Percentiles rank a stretch among this genome's conserved stretches.
Evolutionary conservation across 208 protist genomes (phyloP).

Genomic region (Jaenimonas drosophilae): DNA sequence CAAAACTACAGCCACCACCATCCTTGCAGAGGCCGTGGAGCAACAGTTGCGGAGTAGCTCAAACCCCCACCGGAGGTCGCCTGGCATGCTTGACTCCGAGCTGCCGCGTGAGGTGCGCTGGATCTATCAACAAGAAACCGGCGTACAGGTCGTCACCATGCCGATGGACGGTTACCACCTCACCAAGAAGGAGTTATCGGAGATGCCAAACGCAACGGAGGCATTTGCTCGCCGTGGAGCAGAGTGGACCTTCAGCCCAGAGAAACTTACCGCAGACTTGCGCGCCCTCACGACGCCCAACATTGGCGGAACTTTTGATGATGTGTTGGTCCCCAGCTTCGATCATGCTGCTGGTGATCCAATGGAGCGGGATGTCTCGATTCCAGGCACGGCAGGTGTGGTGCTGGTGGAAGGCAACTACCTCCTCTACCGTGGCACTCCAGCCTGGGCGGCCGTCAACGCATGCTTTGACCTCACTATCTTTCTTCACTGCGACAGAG

Average conservation of each 20-base stretch:
- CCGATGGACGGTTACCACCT: constrained; percentile 82
- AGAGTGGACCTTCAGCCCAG: constrained; percentile 75
- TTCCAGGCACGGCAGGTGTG: constrained; percentile 28
- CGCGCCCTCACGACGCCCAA: constrained; percentile 8
- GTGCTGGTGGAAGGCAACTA: constrained; percentile 79
- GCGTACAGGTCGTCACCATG: constrained; percentile 53
- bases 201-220: constrained; percentile 43
- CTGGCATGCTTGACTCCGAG: constrained; percentile 2
- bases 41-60: constrained; percentile 4
- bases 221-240: constrained; percentile 52
- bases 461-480: constrained; percentile 44
- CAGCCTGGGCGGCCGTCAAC: constrained; percentile 50
- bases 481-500: constrained; percentile 34
- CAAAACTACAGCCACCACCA: constrained; percentile 40
- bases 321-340: constrained; percentile 63
- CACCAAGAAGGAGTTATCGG: constrained; percentile 28
- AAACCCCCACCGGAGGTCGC: constrained; percentile 1
- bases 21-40: constrained; percentile 31
- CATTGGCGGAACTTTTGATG: constrained; percentile 21
- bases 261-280: constrained; percentile 39
- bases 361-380: constrained; percentile 24
- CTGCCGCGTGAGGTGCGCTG: neutral
- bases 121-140: too few species aligned
- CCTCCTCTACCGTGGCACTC: constrained; percentile 44
- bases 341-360: constrained; percentile 67